A percentile compares a stretch with the other conserved stretches of the same genome.
These are phyloP conservation scores for Guadua angustifolia DNA, from an alignment of 176 grass and related monocot species.

Conservation along the genomic window DNA sequence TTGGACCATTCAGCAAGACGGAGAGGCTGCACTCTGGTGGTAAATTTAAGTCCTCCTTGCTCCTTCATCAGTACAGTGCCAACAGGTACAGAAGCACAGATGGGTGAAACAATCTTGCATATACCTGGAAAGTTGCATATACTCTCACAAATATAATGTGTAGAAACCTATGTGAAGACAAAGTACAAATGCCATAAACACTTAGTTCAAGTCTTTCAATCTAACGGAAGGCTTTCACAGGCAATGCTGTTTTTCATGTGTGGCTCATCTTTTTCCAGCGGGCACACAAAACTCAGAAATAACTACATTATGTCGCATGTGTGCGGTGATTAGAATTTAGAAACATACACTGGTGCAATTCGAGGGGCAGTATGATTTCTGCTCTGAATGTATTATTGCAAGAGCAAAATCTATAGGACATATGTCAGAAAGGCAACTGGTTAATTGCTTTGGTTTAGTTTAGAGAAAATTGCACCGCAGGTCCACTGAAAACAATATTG, in stretches of 20 bases:
- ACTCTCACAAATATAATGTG: neutral
- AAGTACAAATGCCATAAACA: neutral
- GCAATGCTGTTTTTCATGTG: neutral
- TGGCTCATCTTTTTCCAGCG: conserved; percentile 14
- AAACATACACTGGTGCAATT: conserved; percentile 11
- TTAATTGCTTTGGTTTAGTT: conserved; percentile 8
- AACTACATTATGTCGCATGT: neutral
- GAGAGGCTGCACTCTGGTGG: conserved; percentile 89
- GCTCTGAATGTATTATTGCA: neutral
- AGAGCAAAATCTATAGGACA: neutral
- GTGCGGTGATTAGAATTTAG: neutral
- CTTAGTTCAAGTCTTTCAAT: neutral
- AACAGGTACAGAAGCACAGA: conserved; percentile 80
- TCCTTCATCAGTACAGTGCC: conserved; percentile 88
- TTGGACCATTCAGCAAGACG: conserved; percentile 86
- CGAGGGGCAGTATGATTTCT: neutral
- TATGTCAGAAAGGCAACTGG: neutral
- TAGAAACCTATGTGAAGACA: conserved; percentile 30
- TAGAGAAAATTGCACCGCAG: conserved; percentile 10
- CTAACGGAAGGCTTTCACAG: conserved; percentile 19
- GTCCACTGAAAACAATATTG: conserved; percentile 17
- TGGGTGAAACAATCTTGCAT: conserved; percentile 94
- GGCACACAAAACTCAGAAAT: conserved; percentile 22
- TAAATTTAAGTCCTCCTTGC: conserved; percentile 80
- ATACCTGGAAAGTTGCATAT: conserved; percentile 60